Conservation (phyloP, 2,329 filamentous ascomycete species). For the Fusarium sarcochroum region DNA sequence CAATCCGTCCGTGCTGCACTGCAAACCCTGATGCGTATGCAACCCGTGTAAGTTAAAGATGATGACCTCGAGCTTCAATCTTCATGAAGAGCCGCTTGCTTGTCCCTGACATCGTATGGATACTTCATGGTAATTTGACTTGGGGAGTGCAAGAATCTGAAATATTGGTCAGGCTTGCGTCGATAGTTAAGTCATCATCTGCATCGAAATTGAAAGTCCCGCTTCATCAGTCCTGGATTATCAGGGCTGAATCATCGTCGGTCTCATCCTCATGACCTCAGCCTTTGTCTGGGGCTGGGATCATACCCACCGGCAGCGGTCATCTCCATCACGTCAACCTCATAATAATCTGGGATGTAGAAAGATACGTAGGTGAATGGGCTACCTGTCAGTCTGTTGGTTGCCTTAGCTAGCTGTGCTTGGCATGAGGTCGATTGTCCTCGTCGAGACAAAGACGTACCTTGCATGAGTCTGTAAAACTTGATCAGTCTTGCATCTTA, state of each 20-base stretch:
- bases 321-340: constrained; percentile 5
- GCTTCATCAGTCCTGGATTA: constrained; percentile 34
- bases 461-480: constrained; percentile 32
- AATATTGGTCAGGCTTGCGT: constrained; percentile 4
- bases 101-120: constrained; percentile 13
- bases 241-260: constrained; percentile 34
- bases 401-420: not conserved
- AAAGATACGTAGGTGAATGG: not conserved
- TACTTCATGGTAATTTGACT: not conserved
- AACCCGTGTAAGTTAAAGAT: constrained; percentile 9
- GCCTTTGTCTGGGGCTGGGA: constrained; percentile 6
- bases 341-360: not conserved
- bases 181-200: constrained; percentile 5
- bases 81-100: constrained; percentile 15
- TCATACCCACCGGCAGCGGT: constrained; percentile 15
- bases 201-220: constrained; percentile 4
- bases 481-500: constrained; percentile 24
- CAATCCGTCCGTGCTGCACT: constrained; percentile 13
- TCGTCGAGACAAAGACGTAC: constrained; percentile 3
- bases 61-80: not conserved
- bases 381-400: not conserved
- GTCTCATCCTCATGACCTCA: constrained; percentile 13
- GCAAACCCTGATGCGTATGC: constrained; percentile 5
- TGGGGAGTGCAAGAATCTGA: too few species aligned
- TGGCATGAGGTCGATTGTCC: too few species aligned